Evolutionary conservation across 2,329 filamentous ascomycete genomes (phyloP), one percentile per base, ranked within the genome.

Genomic region (Sporothrix curviconia): DNA sequence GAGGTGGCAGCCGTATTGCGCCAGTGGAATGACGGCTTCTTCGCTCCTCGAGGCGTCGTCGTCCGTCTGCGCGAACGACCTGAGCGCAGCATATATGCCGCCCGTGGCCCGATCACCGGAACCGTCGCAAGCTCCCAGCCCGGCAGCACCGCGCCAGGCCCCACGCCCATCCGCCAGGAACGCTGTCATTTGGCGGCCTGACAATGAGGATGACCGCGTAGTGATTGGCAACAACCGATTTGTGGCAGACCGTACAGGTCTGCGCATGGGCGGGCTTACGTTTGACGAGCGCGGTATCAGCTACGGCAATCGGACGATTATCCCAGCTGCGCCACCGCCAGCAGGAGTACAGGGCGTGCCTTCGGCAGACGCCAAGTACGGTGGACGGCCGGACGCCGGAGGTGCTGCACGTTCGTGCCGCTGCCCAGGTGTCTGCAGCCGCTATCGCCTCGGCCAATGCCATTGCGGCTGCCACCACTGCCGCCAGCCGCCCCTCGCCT

Each of bases 11-110:
- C 68, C 1, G 77, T 76, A 0, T 70, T 80, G 1, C 65, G 70
- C 46, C 77, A 82, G 62, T 84, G 81, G 81, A 84, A 84, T 61
- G 71, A 74, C 3, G 74, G 75, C 4, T 83, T 84, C 67, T 84
- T 84, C 58, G 68, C 63, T 1, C 78, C 77, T 2, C 70, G 81
- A 11, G 76, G 76, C 14, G 68, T 83, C 9, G 67, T 63, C 2
- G 71, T 84, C 40, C 67, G 64, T 1, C 63, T 76, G 4, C 60
- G 66, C 4, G 62, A n/a, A 63, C 9, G 64, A 61, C 17, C 60
- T 58, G 15, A 64, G 60, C 14, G 64, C 71, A 57, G 46, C 37
- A 34, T 8, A 47, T 42, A 1, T 37, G 42, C 12, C 36, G 40
- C 2, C 37, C 52, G 7, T 30, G 14, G n/a, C 32, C 42, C 11